Evolutionary conservation across 306 rosid species (phyloP).

Genomic region (Trifolium dubium): DNA sequence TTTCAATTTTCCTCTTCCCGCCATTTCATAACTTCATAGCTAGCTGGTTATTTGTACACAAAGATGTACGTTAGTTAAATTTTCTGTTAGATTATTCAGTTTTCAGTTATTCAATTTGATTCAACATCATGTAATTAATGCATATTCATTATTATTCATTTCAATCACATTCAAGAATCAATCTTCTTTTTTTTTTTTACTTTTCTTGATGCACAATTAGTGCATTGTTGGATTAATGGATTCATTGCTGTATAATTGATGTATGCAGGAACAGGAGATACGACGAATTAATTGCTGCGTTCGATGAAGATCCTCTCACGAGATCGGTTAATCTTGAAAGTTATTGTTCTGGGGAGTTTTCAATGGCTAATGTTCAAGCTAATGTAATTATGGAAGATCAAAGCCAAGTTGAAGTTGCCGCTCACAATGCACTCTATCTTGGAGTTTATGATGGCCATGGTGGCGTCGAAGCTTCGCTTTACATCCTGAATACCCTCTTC

Average conservation of each 20-base stretch:
- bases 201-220: no score
- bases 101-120: no score
- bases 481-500: constrained; percentile 63
- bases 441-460: constrained; percentile 90
- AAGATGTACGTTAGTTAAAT: no score
- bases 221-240: background rate
- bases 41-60: no score
- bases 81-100: no score
- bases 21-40: no score
- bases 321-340: constrained; percentile 66
- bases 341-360: constrained; percentile 69
- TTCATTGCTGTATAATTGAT: background rate
- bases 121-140: no score
- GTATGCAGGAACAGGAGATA: background rate
- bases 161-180: no score
- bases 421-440: constrained; percentile 57
- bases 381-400: constrained; percentile 71
- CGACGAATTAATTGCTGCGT: background rate
- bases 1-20: no score
- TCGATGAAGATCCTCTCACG: constrained; percentile 51
- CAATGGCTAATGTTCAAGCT: constrained; percentile 80
- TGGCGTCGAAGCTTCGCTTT: constrained; percentile 68
- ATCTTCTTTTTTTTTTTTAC: background rate
- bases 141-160: no score
- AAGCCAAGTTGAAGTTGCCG: constrained; percentile 78